Base-by-base conservation (phyloP, 202 grass and related monocot species). In the Saccharum hybrid region DNA sequence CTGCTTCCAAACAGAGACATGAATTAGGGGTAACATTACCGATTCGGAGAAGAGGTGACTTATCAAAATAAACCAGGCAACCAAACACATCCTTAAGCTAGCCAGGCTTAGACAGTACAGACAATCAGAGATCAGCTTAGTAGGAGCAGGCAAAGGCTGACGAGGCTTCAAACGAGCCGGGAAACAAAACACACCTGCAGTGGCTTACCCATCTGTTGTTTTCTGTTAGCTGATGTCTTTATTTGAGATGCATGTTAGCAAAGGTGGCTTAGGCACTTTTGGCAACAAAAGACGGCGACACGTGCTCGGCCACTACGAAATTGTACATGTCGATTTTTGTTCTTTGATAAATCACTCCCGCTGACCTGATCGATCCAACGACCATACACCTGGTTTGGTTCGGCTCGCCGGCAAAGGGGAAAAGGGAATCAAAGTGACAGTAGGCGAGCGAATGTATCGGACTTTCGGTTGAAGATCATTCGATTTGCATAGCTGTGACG, bases 391-490 rank as follows among this genome's bases (percentile, higher is more conserved):
- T 31, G 7, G 9, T 82, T 66, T 52, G 3, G 30, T 71, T 78
- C 39, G 54, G 64, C 66, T 39, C 18, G 69, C 28, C 38, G 49
- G 23, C 18, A 15, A 19, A 82, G 10, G 26, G 14, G 43, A 19
- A 33, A 75, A 18, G 21, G 8, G 21, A 19, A 59, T 28, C 42
- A 43, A 45, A 34, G 70, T 14, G 12, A 73, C 42, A 19, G 12
- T 10, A 40, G 28, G 10, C 41, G 14, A 13, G 21, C 23, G 36
- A 67, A 43, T 54, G 10, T 2, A 22, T 22, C 3, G n/a, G n/a
- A 60, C 19, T 63, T 64, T 39, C 37, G 1, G 42, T 82, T 2
- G n/a, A 82, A 78, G 57, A n/a, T 51, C 74, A 8, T 31, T n/a
- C 46, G 28, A 51, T 51, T 59, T 79, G 11, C 37, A 22, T 46